Base-by-base conservation (phyloP, 805 yeast genomes). In the Kuraishia capsulata region DNA sequence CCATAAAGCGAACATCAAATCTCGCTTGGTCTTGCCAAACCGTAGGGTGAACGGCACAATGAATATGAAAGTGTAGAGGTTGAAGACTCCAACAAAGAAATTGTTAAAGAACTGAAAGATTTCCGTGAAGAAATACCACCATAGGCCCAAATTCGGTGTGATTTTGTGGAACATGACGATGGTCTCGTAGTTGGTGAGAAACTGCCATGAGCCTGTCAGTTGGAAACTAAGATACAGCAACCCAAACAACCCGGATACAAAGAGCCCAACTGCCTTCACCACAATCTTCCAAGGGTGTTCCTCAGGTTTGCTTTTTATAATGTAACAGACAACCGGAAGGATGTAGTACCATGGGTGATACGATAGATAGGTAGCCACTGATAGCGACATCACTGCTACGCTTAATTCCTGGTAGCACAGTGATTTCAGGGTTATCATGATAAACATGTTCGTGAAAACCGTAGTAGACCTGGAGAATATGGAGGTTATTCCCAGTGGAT, bases 91-190 rank as follows among this genome's bases (percentile, higher is more conserved):
- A 30, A 80, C 62, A 65, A 84, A 92, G 52, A 92, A 88, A 17
- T 85, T 78, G 21, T 81, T 71, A 67, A 90, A 92, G 53, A 78
- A 83, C 39, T 82, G 92, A 61, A 92, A 92, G 76, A 92, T 84
- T 59, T 92, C 98, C 31, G 90, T 83, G 65, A 92, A 92, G 50
- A 89, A 78, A 63, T 92, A 92, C 99, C 99, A 92, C 99, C 99
- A 92, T 17, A 92, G 65, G 1, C 98, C 98, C 46, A 92, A 57
- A 59, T 92, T 92, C 20, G 98, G 98, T 4, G 79, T 69, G 43
- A 88, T 75, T 45, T 86, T 89, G 29, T 69, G 69, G 49, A 85
- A 80, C 19, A 65, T 62, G 4, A 86, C 52, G 4, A 73, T 59
- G 3, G 76, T 66, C 13, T 81, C 78, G 51, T 81, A 86, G 30